These are phyloP conservation scores for Ampelomyces quisqualis DNA, from an alignment of 2,329 filamentous ascomycete genomes.

Conservation along the genomic window DNA sequence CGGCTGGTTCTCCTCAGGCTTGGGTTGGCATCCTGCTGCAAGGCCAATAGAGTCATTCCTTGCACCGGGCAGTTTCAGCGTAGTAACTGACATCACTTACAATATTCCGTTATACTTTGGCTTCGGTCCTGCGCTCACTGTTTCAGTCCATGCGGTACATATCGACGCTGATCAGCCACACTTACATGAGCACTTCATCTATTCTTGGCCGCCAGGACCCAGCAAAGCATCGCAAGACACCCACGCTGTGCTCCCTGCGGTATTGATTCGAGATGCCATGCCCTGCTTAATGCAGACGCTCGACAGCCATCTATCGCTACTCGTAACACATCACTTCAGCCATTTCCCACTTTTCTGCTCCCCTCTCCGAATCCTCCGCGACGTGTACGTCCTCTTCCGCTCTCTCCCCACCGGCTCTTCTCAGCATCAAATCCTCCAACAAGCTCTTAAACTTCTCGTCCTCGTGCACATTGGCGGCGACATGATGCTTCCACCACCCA, in stretches of 20 bases:
- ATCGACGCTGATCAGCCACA: slow-evolving; percentile 19
- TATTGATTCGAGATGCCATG: slow-evolving; percentile 26
- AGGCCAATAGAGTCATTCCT: slow-evolving; percentile 32
- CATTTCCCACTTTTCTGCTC: slow-evolving; percentile 41
- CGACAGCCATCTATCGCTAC: slow-evolving; percentile 34
- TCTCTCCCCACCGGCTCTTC: slow-evolving; percentile 17
- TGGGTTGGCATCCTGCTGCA: slow-evolving; percentile 41
- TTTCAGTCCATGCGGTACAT: slow-evolving; percentile 30
- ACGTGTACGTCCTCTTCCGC: slow-evolving; percentile 39
- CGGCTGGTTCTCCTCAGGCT: slow-evolving; percentile 31
- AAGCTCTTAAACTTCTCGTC: slow-evolving; percentile 43
- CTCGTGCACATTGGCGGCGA: slow-evolving; percentile 44
- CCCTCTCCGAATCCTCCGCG: slow-evolving; percentile 34
- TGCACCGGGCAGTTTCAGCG: slow-evolving; percentile 16
- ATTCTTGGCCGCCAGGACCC: slow-evolving; percentile 38
- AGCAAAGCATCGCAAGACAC: slow-evolving; percentile 16
- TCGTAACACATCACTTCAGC: slow-evolving; percentile 39
- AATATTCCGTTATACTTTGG: slow-evolving; percentile 38
- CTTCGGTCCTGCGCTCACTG: slow-evolving; percentile 32
- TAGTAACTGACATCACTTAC: slow-evolving; percentile 22
- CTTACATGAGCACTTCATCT: slow-evolving; percentile 40
- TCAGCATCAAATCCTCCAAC: slow-evolving; percentile 29
- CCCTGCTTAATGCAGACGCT: slow-evolving; percentile 23
- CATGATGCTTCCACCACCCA: slow-evolving; percentile 30
- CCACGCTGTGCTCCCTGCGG: slow-evolving; percentile 40